A percentile compares a stretch with the other conserved stretches of the same genome.
phyloP scores from a whole-genome alignment of 2,329 filamentous ascomycete genomes.

The Plectosphaerella sp. region DNA sequence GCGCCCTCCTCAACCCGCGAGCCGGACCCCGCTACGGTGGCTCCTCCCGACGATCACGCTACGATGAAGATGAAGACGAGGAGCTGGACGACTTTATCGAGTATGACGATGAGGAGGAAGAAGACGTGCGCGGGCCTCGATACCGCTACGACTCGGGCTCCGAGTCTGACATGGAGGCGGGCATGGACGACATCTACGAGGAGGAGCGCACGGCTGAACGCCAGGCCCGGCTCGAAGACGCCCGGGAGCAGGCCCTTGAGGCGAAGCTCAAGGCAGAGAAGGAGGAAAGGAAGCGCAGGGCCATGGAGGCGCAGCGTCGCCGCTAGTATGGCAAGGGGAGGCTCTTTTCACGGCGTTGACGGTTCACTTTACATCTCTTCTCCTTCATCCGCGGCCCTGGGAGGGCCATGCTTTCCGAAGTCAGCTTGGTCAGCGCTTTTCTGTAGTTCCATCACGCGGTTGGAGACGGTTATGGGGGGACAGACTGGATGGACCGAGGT shows the following conservation, averaged over 20 bases:
- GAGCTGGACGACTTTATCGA: slow-evolving; percentile 59
- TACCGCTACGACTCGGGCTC: slow-evolving; percentile 59
- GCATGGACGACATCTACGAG: slow-evolving; percentile 65
- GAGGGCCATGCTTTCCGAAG: no score
- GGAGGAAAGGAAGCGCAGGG: slow-evolving; percentile 45
- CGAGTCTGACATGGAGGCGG: slow-evolving; percentile 77
- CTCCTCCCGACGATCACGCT: slow-evolving; percentile 29
- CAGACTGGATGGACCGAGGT: no score
- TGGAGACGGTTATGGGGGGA: no score
- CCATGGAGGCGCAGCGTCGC: slow-evolving; percentile 19
- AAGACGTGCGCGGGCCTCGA: slow-evolving; percentile 26
- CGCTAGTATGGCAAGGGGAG: not conserved
- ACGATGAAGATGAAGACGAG: slow-evolving; percentile 59
- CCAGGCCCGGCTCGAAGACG: slow-evolving; percentile 64
- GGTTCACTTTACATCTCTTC: not conserved
- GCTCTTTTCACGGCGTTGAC: not conserved
- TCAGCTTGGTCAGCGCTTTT: no score
- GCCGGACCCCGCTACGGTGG: slow-evolving; percentile 15
- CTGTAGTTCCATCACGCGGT: no score
- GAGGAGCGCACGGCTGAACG: slow-evolving; percentile 63
- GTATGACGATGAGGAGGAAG: slow-evolving; percentile 49
- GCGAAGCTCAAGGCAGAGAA: slow-evolving; percentile 58
- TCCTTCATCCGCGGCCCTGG: slow-evolving; percentile 4
- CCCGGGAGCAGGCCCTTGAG: slow-evolving; percentile 59
- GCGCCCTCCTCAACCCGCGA: slow-evolving; percentile 30